Conservation (phyloP, 2,329 filamentous ascomycete genomes). For the Aureobasidium sp. region DNA sequence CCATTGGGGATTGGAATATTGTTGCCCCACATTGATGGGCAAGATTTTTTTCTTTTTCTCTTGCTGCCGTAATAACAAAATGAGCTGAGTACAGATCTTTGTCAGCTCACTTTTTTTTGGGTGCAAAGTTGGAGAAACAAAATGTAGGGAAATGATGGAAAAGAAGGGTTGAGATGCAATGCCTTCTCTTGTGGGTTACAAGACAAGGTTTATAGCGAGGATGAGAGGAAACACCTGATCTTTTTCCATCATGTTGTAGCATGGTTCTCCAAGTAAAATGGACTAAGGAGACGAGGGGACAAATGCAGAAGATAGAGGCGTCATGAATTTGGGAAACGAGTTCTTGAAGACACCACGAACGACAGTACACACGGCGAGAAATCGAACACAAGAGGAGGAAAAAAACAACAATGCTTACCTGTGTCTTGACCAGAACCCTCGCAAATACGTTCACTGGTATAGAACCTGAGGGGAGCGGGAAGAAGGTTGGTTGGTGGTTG, state of each 20-base stretch:
- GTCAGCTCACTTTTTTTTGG: not conserved
- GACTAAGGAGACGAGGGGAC: not conserved
- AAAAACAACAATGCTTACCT: not conserved
- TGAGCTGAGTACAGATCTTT: not conserved
- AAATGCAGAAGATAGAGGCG: not conserved
- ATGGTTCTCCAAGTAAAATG: not conserved
- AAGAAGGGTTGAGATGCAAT: not conserved
- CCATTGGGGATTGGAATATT: slow-evolving; percentile 10
- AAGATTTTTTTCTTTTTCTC: not conserved
- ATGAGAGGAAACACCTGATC: not conserved
- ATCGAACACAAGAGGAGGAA: too few species aligned
- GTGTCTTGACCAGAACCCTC: too few species aligned
- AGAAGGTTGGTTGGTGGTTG: not conserved
- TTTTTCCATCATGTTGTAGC: not conserved
- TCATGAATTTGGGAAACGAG: not conserved
- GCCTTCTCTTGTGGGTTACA: not conserved
- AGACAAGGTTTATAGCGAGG: not conserved
- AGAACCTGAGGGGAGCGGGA: not conserved
- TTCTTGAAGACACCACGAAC: too few species aligned
- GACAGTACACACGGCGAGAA: too few species aligned
- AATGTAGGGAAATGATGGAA: not conserved
- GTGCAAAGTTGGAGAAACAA: not conserved
- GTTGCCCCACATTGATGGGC: slow-evolving; percentile 3
- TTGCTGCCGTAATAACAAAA: not conserved
- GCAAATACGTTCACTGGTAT: not conserved